Evolutionary conservation across 208 protist species (phyloP), one percentile per base, ranked within the genome.

Genomic region (Leishmania turanica): DNA sequence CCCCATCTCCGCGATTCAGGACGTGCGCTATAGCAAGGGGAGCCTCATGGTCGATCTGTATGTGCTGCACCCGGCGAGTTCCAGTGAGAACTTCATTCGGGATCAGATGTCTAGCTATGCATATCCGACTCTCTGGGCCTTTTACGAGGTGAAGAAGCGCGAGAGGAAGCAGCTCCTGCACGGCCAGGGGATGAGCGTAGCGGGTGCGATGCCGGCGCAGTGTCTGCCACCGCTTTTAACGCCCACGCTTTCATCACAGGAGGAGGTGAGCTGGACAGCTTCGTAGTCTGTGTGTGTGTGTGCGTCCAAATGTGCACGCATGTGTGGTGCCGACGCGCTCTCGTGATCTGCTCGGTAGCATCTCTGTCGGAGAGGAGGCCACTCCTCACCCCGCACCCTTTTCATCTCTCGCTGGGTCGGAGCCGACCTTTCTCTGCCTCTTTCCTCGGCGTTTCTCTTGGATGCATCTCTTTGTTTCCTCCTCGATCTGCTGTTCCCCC

Each of bases 91-190:
- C 9, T 68, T 75, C 31, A 62, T 85, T 37, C 82, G 82, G 5
- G 82, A 85, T 49, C 49, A 45, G 51, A 85, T 85, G 77, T 85
- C 77, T 34, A 82, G 74, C 77, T 85, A 79, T 47, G 37, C 37
- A 34, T 85, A 85, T 42, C 82, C 82, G 24, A 58, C 37, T n/a
- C 65, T 85, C 31, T 85, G 82, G 82, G 73, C 73, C 0, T 45
- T 85, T 49, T 85, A 85, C 65, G 82, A 85, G 65, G 77, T 53
- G 17, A 85, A 85, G 73, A 81, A 82, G 73, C 82, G 82, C 31
- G 77, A 85, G 71, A 77, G 74, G 5, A 85, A 82, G 77, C 60
- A 76, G 73, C 40, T 81, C 31, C 51, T 81, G 82, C 77, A 74
- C 54, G 54, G 65, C 37, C 74, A 24, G 21, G 27, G 74, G 21